phyloP scores from a whole-genome alignment of 768 basidiomycete species.

The Macrolepiota fuliginosa region DNA sequence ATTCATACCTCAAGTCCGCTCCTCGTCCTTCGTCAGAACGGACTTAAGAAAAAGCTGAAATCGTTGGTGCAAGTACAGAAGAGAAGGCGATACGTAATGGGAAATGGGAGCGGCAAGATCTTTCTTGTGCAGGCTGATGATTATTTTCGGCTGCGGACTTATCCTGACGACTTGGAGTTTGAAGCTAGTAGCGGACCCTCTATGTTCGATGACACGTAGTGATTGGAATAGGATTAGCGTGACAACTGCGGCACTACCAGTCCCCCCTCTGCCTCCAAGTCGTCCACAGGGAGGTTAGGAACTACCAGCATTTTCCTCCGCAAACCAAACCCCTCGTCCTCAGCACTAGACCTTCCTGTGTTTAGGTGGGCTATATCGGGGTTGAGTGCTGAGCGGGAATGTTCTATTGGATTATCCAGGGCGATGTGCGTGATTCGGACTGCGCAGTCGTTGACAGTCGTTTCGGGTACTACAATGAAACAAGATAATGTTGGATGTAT shows the following conservation, averaged over 20 bases:
- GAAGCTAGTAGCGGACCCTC: no score
- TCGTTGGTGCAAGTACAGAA: no score
- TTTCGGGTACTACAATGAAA: conserved; percentile 87
- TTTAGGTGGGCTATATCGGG: conserved; percentile 73
- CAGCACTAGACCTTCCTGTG: conserved; percentile 20
- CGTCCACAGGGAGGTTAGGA: not conserved
- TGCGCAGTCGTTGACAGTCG: conserved; percentile 80
- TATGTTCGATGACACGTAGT: no score
- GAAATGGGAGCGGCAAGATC: not conserved
- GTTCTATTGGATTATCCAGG: conserved; percentile 85
- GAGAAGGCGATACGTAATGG: not conserved
- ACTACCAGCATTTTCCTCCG: not conserved
- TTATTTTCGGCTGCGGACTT: no score
- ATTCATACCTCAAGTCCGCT: not conserved
- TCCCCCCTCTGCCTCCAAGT: not conserved
- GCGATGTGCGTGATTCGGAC: conserved; percentile 85
- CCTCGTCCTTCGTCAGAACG: not conserved
- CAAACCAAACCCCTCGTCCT: not conserved
- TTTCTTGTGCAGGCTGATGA: not conserved
- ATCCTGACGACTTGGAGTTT: no score
- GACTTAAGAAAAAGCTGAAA: not conserved
- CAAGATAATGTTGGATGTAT: conserved; percentile 8
- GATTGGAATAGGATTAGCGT: not conserved
- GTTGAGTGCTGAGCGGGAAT: conserved; percentile 63
- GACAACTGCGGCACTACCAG: not conserved